Evolutionary conservation across 768 basidiomycete species (phyloP).

Genomic region (Suillus americanus): DNA sequence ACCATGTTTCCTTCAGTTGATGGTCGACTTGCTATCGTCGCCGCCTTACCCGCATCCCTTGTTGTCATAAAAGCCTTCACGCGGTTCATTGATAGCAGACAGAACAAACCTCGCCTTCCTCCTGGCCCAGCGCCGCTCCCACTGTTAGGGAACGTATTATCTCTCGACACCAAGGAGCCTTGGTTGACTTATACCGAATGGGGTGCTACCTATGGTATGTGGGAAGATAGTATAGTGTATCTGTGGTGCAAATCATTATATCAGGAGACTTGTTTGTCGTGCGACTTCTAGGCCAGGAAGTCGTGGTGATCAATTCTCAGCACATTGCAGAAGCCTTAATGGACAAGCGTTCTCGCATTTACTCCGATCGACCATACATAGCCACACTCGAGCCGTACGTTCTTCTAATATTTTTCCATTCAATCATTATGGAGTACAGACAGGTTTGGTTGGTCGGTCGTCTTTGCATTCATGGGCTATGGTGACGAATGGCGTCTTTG

Average conservation of each 20-base stretch:
- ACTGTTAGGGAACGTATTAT: conserved; percentile 46
- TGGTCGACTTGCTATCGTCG: neutral
- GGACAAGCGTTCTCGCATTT: conserved; percentile 9
- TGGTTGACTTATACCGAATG: conserved; percentile 38
- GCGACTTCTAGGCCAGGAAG: conserved; percentile 4
- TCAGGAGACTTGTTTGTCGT: conserved; percentile 5
- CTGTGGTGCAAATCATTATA: neutral
- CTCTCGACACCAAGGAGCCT: conserved; percentile 34
- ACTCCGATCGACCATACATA: conserved; percentile 7
- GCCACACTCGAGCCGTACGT: conserved; percentile 1
- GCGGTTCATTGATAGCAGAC: neutral
- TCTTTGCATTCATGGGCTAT: neutral
- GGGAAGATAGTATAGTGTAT: neutral
- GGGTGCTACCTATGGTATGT: conserved; percentile 26
- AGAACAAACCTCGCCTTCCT: conserved; percentile 27
- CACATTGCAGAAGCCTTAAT: neutral
- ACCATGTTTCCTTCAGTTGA: neutral
- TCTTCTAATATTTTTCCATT: neutral
- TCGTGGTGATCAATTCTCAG: conserved; percentile 5
- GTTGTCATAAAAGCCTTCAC: neutral
- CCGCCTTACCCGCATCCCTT: neutral
- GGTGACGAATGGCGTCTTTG: conserved; percentile 24
- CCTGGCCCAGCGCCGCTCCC: conserved; percentile 49
- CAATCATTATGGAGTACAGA: neutral
- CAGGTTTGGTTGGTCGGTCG: conserved; percentile 7